Base-by-base conservation (phyloP, 1,139 yeast genomes). In the Hemisphaericaspora xylofermentans region DNA sequence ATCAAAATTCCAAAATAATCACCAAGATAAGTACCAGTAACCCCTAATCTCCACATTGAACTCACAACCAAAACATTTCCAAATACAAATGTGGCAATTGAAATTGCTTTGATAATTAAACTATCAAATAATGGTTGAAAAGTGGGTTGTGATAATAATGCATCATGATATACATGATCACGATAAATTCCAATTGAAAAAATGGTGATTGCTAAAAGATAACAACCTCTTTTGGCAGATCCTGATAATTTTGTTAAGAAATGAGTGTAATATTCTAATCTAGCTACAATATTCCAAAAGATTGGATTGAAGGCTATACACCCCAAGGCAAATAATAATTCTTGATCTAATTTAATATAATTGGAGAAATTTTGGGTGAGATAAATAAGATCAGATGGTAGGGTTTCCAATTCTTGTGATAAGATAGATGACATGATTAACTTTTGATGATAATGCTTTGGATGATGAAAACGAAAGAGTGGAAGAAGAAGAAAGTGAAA, bases 1-100 rank as follows among this genome's bases (percentile, higher is more conserved):
- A 91, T 93, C 56, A 93, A 76, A 56, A 93, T 91, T 1, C 98
- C 98, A 64, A 93, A 93, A 66, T 93, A 94, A 64, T 93, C 98
- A 29, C 98, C 98, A 48, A 93, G 71, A 58, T 93, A 93, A 15
- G 98, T 93, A 13, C 98, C 98, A 9, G 97, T 91, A 48, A 93
- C 80, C 17, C 98, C 98, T 50, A 93, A 74, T n/a, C 86, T 84
- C 70, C 81, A 93, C 98, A 93, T 93, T 29, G 96, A 88, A 21
- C 82, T 66, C 33, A 86, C 50, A 1, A 91, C 98, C 42, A 93
- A 76, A 7, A 88, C 64, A 51, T 89, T 89, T 24, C 98, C 98
- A 40, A 72, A 61, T 1, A 63, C 78, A 53, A 89, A 85, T 7
- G 58, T 39, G 6, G 46, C 47, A 39, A 69, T 49, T 2, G 77